phyloP scores from a whole-genome alignment of 176 grass and related monocot species.

The Eragrostis nindensis region DNA sequence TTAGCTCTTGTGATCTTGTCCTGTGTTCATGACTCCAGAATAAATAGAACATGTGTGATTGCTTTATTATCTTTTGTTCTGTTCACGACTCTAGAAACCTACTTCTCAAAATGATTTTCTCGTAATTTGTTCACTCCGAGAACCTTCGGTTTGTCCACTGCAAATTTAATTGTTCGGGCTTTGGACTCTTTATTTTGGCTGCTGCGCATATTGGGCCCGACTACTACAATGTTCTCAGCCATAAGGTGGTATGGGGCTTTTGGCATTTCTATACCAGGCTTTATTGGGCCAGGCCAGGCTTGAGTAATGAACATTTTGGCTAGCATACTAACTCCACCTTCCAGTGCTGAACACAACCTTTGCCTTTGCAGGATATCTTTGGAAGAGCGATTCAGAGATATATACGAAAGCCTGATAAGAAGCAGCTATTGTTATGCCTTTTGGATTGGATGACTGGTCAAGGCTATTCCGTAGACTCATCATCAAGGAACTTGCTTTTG shows the following conservation, averaged over 20 bases:
- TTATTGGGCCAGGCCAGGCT: background rate
- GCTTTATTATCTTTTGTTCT: background rate
- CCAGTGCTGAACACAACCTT: slow-evolving; percentile 14
- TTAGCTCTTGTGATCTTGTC: too few species aligned
- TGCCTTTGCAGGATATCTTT: slow-evolving; percentile 75
- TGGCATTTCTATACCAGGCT: background rate
- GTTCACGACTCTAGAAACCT: background rate
- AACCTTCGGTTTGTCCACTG: background rate
- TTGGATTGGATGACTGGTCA: slow-evolving; percentile 92
- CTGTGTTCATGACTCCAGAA: too few species aligned
- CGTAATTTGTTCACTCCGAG: background rate
- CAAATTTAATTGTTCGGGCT: background rate
- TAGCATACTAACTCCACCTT: slow-evolving; percentile 18
- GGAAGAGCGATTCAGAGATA: slow-evolving; percentile 66
- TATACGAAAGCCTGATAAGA: slow-evolving; percentile 77
- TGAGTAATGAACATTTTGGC: background rate
- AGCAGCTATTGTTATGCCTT: slow-evolving; percentile 74
- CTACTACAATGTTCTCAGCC: background rate
- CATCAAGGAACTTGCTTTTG: slow-evolving; percentile 88
- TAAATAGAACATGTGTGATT: background rate
- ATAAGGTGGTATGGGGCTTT: background rate
- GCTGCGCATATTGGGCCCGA: background rate
- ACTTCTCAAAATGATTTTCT: background rate
- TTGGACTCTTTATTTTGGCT: background rate
- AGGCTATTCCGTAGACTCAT: slow-evolving; percentile 82